phyloP scores from a whole-genome alignment of 108 stramenopile species.

The Nannochloropsis salina region DNA sequence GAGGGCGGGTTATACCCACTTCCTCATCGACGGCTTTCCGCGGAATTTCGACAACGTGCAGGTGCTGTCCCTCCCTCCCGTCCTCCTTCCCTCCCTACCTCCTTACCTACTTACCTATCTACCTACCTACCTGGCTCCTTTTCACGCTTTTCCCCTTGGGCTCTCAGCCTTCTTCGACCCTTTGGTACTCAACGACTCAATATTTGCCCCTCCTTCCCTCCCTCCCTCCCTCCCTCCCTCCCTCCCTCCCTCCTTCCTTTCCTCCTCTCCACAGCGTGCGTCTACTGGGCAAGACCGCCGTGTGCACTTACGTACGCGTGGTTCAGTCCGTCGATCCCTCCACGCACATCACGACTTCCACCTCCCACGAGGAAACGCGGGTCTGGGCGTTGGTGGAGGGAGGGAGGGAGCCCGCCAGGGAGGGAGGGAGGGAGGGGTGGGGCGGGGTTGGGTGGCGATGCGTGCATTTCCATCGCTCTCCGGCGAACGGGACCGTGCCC shows the following conservation, averaged over 20 bases:
- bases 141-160: background rate
- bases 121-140: background rate
- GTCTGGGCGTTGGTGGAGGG: background rate
- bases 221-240: background rate
- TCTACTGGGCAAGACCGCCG: background rate
- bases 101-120: background rate
- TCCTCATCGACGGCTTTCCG: background rate
- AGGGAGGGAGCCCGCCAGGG: background rate
- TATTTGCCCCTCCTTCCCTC: background rate
- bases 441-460: background rate
- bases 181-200: background rate
- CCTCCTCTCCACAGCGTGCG: background rate
- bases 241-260: background rate
- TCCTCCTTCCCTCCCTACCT: background rate
- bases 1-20: background rate
- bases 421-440: background rate
- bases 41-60: background rate
- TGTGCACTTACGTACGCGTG: background rate
- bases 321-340: background rate
- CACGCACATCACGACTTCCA: background rate
- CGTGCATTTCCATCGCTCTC: background rate
- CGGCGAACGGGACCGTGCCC: background rate
- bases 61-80: background rate
- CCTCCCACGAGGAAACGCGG: background rate
- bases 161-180: background rate